phyloP scores from a whole-genome alignment of 2,329 filamentous ascomycete species.

The Chrysoporthe deuterocubensis region DNA sequence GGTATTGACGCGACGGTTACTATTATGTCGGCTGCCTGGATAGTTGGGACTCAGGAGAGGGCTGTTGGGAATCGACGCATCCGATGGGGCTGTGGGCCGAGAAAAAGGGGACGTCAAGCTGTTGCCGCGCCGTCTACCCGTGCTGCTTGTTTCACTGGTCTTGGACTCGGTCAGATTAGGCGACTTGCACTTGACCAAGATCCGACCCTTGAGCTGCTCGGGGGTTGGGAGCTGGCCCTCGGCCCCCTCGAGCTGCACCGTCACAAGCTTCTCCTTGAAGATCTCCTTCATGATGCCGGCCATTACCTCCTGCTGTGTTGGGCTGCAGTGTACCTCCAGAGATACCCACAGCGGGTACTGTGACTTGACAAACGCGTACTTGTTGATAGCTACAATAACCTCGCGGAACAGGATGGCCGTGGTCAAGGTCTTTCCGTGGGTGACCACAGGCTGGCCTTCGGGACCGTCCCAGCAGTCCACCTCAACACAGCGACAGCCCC shows the following conservation, averaged over 20 bases:
- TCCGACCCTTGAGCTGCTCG: slow-evolving; percentile 79
- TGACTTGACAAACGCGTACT: slow-evolving; percentile 90
- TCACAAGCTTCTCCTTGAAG: slow-evolving; percentile 80
- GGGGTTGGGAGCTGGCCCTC: slow-evolving; percentile 78
- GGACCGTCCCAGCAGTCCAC: slow-evolving; percentile 97
- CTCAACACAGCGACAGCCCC: slow-evolving; percentile 92
- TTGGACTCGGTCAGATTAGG: slow-evolving; percentile 60
- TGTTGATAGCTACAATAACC: slow-evolving; percentile 90
- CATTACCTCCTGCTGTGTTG: slow-evolving; percentile 84
- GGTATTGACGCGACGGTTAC: slow-evolving; percentile 59
- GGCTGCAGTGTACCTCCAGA: slow-evolving; percentile 90
- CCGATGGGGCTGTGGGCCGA: slow-evolving; percentile 65
- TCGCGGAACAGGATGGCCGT: slow-evolving; percentile 88
- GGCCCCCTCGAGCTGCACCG: slow-evolving; percentile 72
- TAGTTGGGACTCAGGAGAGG: slow-evolving; percentile 56
- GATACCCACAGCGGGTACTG: slow-evolving; percentile 91
- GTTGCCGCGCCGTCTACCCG: slow-evolving; percentile 60
- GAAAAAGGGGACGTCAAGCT: slow-evolving; percentile 81
- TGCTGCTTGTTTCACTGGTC: slow-evolving; percentile 38
- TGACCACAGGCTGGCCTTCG: slow-evolving; percentile 85
- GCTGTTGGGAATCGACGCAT: slow-evolving; percentile 57
- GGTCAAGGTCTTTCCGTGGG: slow-evolving; percentile 88
- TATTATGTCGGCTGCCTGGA: slow-evolving; percentile 53
- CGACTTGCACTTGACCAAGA: slow-evolving; percentile 94
- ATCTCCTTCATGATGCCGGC: slow-evolving; percentile 84